Evolutionary conservation across 2,329 filamentous ascomycete species (phyloP), one percentile per base, ranked within the genome.

Genomic region (Ambrosiella beaveri): DNA sequence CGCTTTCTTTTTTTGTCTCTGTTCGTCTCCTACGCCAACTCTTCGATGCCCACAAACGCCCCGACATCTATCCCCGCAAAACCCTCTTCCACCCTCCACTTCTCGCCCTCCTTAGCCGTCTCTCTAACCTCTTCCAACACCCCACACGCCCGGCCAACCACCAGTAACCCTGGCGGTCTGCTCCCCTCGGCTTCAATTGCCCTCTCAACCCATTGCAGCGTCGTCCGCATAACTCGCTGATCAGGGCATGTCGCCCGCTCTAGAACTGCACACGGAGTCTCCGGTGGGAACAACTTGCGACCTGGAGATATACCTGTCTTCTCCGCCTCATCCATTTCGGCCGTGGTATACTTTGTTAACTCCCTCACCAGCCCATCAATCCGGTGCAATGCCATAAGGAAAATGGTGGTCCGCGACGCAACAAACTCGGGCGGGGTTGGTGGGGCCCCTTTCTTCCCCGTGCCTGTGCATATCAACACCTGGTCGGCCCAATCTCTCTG

Each of bases 401-500:
- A 95, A 3, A 98, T 86, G 0, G 93, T 86, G 0, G 93, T 97
- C 59, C 90, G 79, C 7, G 79, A 85, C 1, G 76, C 68, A 0
- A 90, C 80, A 68, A 82, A 95, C 62, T 83, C 82, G 0, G 93
- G 93, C 39, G 89, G 88, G n/a, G 80, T 74, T 0, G 89, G 89
- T 0, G 88, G 75, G 57, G 80, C 85, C 11, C 93, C 93, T 71
- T 95, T 94, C 65, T 93, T 81, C 0, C 93, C 93, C 0, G 93
- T 98, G 0, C 93, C 93, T 0, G 93, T 98, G 71, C 93, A 97
- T n/a, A 98, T 79, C 35, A 98, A 76, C 0, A 98, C 84, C 69
- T 97, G 90, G 66, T 98, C 93, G 2, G 88, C 85, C 0, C 95
- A 86, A 50, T 86, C 86, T 4, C 93, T 79, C 71, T 97, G 91